A percentile compares a stretch with the other conserved stretches of the same genome.
These are phyloP conservation scores for Candida succiphila DNA, from an alignment of 805 yeast genomes.

Conservation along the genomic window DNA sequence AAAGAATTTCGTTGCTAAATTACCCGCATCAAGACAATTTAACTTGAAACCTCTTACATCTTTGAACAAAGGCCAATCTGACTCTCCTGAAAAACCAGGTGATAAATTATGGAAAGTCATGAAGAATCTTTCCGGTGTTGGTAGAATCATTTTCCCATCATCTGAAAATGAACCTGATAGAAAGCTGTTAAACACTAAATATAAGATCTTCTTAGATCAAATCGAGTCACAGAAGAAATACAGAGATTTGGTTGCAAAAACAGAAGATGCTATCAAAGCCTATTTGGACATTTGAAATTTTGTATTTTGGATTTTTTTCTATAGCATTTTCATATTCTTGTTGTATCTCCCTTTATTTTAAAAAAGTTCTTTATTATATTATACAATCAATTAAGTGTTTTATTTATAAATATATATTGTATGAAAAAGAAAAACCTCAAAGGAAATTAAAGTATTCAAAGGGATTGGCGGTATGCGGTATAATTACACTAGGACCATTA, in stretches of 20 bases:
- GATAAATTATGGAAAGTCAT: slow-evolving; percentile 78
- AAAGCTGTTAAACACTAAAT: slow-evolving; percentile 65
- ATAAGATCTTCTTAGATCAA: slow-evolving; percentile 80
- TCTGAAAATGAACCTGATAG: slow-evolving; percentile 52
- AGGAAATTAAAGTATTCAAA: no score
- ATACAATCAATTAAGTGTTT: no score
- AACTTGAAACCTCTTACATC: slow-evolving; percentile 31
- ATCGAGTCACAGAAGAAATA: slow-evolving; percentile 73
- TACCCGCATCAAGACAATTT: slow-evolving; percentile 5
- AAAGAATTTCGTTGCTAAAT: slow-evolving; percentile 25
- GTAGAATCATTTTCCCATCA: slow-evolving; percentile 67
- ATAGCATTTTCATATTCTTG: not conserved
- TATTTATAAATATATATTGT: no score
- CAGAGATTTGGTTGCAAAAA: slow-evolving; percentile 54
- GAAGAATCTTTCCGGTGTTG: slow-evolving; percentile 77
- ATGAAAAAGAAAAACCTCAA: no score
- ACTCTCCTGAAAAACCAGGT: slow-evolving; percentile 28
- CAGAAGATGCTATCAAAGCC: slow-evolving; percentile 22
- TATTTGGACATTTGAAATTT: slow-evolving; percentile 14
- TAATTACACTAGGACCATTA: no score
- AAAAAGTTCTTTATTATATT: no score
- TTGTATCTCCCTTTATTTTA: not conserved
- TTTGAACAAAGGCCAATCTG: slow-evolving; percentile 5
- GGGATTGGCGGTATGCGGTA: no score
- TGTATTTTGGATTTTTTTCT: not conserved